Evolutionary conservation across 2,329 filamentous ascomycete genomes (phyloP).

Genomic region (Lecanicillium sp.): DNA sequence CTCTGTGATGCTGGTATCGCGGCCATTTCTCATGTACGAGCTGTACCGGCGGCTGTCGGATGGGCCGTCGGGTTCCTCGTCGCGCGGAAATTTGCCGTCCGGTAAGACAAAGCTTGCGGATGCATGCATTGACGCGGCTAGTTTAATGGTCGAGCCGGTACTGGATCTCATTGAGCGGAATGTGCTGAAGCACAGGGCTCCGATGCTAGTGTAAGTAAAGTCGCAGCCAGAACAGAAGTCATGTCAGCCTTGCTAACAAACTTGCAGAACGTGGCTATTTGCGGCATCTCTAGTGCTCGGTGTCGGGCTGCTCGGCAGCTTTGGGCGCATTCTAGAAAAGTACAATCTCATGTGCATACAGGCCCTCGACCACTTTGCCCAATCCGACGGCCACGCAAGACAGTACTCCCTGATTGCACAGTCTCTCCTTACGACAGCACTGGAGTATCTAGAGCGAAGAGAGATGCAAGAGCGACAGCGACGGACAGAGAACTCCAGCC

Average conservation of each 20-base stretch:
- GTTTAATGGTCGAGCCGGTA: conserved; percentile 43
- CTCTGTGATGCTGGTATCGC: conserved; percentile 48
- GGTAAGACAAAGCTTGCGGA: conserved; percentile 44
- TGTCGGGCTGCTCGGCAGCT: conserved; percentile 41
- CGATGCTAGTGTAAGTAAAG: conserved; percentile 42
- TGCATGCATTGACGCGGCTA: conserved; percentile 47
- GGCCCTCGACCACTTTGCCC: conserved; percentile 41
- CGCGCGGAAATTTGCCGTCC: conserved; percentile 21
- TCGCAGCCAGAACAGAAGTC: too few relatives aligned
- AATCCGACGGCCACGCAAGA: conserved; percentile 39
- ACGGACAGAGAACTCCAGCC: conserved; percentile 42
- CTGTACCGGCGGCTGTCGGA: conserved; percentile 37
- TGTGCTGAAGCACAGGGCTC: conserved; percentile 35
- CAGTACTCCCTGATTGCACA: conserved; percentile 48
- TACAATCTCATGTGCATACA: conserved; percentile 39
- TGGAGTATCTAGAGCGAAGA: conserved; percentile 38
- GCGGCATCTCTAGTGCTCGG: conserved; percentile 45
- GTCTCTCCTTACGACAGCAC: conserved; percentile 37
- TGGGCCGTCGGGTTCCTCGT: conserved; percentile 9
- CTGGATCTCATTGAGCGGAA: conserved; percentile 34
- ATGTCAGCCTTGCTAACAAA: neutral
- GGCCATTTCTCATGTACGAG: conserved; percentile 50
- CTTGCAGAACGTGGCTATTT: conserved; percentile 43
- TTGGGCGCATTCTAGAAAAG: conserved; percentile 44
- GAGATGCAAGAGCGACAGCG: conserved; percentile 38